phyloP scores from a whole-genome alignment of 2,329 filamentous ascomycete species.

The Aspergillus puulaauensis region DNA sequence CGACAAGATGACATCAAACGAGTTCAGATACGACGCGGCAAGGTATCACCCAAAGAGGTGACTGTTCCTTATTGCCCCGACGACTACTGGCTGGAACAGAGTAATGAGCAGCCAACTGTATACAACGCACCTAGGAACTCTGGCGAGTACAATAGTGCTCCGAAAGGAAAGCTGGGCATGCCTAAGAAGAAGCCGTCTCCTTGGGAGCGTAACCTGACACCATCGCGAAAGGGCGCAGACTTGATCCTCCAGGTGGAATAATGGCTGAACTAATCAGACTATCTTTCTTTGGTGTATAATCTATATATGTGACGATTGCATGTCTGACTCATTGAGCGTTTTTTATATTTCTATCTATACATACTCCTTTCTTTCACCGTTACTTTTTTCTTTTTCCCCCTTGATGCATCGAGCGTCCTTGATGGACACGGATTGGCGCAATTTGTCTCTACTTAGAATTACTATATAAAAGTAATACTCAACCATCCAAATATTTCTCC shows the following conservation, averaged over 20 bases:
- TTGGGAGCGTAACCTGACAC: constrained; percentile 31
- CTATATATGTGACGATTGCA: neutral
- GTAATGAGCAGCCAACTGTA: constrained; percentile 1
- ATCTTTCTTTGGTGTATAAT: neutral
- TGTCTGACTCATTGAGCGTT: constrained; percentile 1
- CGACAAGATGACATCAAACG: constrained; percentile 33
- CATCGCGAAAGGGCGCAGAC: constrained; percentile 30
- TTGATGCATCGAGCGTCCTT: neutral
- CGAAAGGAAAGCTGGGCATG: constrained; percentile 8
- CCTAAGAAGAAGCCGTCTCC: constrained; percentile 24
- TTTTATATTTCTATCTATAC: neutral
- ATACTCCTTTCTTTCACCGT: neutral
- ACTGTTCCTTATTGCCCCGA: constrained; percentile 29
- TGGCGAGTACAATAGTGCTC: constrained; percentile 5
- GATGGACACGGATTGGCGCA: constrained; percentile 1
- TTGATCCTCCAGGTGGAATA: constrained; percentile 34
- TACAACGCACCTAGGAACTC: constrained; percentile 4
- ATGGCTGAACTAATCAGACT: neutral
- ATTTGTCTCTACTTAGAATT: neutral
- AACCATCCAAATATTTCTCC: neutral
- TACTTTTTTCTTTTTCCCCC: too few species aligned
- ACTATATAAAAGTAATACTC: constrained; percentile 1
- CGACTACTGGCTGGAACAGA: constrained; percentile 28
- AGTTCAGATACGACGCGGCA: constrained; percentile 31
- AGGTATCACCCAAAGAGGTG: constrained; percentile 24